phyloP scores from a whole-genome alignment of 2,329 filamentous ascomycete genomes.

The Xenoacremonium recifei region DNA sequence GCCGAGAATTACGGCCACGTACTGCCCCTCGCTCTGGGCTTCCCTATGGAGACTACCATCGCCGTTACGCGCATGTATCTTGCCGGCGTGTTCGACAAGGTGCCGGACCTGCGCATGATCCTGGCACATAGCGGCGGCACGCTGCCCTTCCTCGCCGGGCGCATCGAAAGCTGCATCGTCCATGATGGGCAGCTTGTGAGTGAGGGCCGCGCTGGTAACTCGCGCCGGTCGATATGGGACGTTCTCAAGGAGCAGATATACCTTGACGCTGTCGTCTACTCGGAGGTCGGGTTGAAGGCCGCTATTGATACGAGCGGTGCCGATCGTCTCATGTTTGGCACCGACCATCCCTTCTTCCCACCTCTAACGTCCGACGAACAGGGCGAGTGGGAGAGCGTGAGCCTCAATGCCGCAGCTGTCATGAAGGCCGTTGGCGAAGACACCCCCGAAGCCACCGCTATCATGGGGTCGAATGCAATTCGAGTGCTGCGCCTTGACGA shows the following conservation, averaged over 20 bases:
- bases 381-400: constrained; percentile 69
- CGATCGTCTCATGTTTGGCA: constrained; percentile 76
- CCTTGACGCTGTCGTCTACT: constrained; percentile 84
- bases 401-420: constrained; percentile 51
- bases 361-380: constrained; percentile 62
- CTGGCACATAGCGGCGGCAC: constrained; percentile 88
- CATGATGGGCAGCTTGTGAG: constrained; percentile 76
- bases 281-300: constrained; percentile 68
- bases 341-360: constrained; percentile 85
- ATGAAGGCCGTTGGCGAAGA: constrained; percentile 47
- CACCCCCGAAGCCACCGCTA: constrained; percentile 44
- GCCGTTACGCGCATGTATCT: constrained; percentile 85
- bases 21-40: constrained; percentile 79
- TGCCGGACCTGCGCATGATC: constrained; percentile 67
- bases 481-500: constrained; percentile 42
- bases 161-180: constrained; percentile 82
- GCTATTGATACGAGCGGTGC: constrained; percentile 66
- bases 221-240: constrained; percentile 53
- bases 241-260: constrained; percentile 72
- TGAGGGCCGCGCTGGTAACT: constrained; percentile 53
- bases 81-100: constrained; percentile 79
- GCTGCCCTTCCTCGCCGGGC: constrained; percentile 81
- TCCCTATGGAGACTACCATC: constrained; percentile 91
- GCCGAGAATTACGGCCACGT: constrained; percentile 80
- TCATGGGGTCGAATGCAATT: constrained; percentile 61